Base-by-base conservation (phyloP, 345 rosid genomes). In the Dovyalis caffra region DNA sequence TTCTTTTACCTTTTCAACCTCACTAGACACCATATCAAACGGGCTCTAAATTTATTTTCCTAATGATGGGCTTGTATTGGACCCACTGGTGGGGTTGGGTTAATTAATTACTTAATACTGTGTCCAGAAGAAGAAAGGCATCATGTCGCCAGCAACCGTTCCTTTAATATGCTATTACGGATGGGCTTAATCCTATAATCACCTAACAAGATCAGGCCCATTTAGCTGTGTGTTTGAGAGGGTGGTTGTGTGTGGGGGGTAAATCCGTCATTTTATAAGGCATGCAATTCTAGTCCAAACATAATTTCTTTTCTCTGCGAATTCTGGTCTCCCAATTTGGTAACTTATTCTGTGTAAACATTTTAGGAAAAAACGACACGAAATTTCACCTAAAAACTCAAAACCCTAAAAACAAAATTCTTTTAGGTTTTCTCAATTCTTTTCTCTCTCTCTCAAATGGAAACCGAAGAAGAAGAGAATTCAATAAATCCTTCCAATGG, bases 401-500 rank as follows among this genome's bases (percentile, higher is more conserved):
- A 78, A 74, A 74, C 81, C 81, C 81, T 78, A 78, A 78, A 51
- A 2, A 8, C 31, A 4, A 8, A 6, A 12, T 43, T 43, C 10
- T n/a, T 35, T 28, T 66, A 62, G 79, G 79, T 80, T 84, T 78
- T 66, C 74, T 72, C 58, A 40, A 23, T 74, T 71, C 28, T 32
- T 33, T n/a, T n/a, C 15, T 65, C 34, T 57, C 53, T 40, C 56
- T 40, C 21, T 66, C 33, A 32, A 40, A 90, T 90, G 94, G 88
- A 88, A 56, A 43, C 80, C 72, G 91, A 82, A 72, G 94, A 86
- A 61, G 88, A 88, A 23, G 89, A 84, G 37, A 34, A 71, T 77
- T 81, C 32, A 53, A 23, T 56, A 56, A 75, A 64, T 35, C 74
- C 69, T 12, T 21, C 57, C 2, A 73, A 38, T 45, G 71, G 79